Evolutionary conservation across 1,284 basidiomycete species (phyloP).

Genomic region (Termitomyces sp.): DNA sequence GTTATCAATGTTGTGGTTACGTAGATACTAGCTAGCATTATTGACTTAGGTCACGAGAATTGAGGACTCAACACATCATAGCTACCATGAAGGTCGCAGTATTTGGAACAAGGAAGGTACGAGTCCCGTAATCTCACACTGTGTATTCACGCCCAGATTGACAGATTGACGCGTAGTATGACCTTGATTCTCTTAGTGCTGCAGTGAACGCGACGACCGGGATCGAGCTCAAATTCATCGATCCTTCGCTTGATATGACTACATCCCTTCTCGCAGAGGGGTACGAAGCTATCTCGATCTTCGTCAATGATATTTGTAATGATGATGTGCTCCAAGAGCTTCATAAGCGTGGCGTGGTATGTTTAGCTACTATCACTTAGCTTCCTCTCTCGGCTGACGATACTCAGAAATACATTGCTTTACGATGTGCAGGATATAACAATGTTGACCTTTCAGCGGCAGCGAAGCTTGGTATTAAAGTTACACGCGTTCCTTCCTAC

Average conservation of each 20-base stretch:
- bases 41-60: not conserved
- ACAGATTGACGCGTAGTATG: conserved; percentile 24
- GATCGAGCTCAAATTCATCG: conserved; percentile 30
- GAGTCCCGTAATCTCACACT: not conserved
- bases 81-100: conserved; percentile 33
- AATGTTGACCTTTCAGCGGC: conserved; percentile 32
- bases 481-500: conserved; percentile 34
- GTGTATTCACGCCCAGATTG: not conserved
- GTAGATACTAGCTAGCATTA: not conserved
- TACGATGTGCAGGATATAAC: conserved; percentile 35
- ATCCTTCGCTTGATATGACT: conserved; percentile 27
- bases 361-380: not conserved
- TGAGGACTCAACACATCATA: not conserved
- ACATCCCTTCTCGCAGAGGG: conserved; percentile 29
- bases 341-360: conserved; percentile 29
- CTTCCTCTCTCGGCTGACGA: not conserved
- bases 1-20: not conserved
- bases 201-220: conserved; percentile 20
- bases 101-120: conserved; percentile 31
- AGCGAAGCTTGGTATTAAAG: conserved; percentile 26
- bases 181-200: conserved; percentile 25
- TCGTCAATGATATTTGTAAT: conserved; percentile 35
- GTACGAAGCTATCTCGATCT: conserved; percentile 33
- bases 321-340: conserved; percentile 27
- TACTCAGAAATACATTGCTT: conserved; percentile 30